These are phyloP conservation scores for Hsuehochloa calcarea DNA, from an alignment of 176 grass and related monocot genomes.

Conservation along the genomic window DNA sequence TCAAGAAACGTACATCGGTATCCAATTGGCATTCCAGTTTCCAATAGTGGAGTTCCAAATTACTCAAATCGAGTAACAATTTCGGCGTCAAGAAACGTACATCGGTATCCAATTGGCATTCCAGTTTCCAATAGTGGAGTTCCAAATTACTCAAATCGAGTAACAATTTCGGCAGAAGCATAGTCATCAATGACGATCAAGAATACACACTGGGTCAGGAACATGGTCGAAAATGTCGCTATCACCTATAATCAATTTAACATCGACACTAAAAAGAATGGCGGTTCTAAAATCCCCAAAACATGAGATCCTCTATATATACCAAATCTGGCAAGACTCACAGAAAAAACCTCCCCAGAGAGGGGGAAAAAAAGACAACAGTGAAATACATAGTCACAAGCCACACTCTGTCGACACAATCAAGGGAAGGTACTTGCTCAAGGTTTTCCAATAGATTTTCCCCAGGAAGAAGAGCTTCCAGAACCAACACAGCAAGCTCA, in stretches of 20 bases:
- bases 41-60: constrained; percentile 5
- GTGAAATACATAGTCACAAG: constrained; percentile 34
- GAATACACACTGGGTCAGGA: constrained; percentile 21
- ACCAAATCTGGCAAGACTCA: constrained; percentile 43
- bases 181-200: not conserved
- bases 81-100: not conserved
- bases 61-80: constrained; percentile 7
- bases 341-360: not conserved
- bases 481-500: constrained; percentile 41
- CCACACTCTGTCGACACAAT: constrained; percentile 26
- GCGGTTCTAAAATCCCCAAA: constrained; percentile 33
- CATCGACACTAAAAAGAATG: constrained; percentile 51
- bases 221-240: constrained; percentile 7
- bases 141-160: constrained; percentile 19
- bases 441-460: constrained; percentile 17
- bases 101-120: not conserved
- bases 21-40: not conserved
- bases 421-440: constrained; percentile 15
- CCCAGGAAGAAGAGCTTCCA: constrained; percentile 26
- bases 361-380: constrained; percentile 8
- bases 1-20: not conserved
- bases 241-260: constrained; percentile 52
- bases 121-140: not conserved
- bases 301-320: constrained; percentile 44
- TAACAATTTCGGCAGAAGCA: constrained; percentile 11